These are phyloP conservation scores for Diaporthe velutina DNA, from an alignment of 2,329 filamentous ascomycete genomes.

Conservation along the genomic window DNA sequence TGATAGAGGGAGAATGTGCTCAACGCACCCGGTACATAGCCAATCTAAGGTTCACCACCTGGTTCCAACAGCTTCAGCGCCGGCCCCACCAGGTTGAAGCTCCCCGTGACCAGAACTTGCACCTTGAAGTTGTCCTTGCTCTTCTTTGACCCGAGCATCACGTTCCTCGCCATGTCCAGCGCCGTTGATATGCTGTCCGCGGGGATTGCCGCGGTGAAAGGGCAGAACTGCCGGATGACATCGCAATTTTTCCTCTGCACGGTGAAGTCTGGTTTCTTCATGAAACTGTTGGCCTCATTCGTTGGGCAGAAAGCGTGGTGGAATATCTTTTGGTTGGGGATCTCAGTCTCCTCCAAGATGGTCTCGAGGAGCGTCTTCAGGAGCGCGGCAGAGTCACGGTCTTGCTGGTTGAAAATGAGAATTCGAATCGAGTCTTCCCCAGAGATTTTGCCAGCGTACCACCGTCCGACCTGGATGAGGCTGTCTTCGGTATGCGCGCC, in stretches of 20 bases:
- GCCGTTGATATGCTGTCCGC: constrained; percentile 36
- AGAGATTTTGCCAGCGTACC: constrained; percentile 74
- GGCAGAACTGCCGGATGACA: constrained; percentile 36
- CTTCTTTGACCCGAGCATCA: constrained; percentile 31
- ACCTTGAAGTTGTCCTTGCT: constrained; percentile 41
- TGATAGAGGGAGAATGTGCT: constrained; percentile 32
- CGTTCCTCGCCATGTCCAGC: constrained; percentile 30
- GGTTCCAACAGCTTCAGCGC: constrained; percentile 63
- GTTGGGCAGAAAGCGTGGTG: constrained; percentile 36
- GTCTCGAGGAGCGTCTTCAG: constrained; percentile 73
- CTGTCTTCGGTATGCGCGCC: constrained; percentile 91
- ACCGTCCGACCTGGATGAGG: constrained; percentile 79
- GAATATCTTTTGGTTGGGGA: constrained; percentile 45
- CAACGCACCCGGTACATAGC: constrained; percentile 39
- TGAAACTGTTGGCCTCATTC: constrained; percentile 31
- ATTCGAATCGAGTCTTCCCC: constrained; percentile 53
- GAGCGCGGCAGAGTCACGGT: constrained; percentile 78
- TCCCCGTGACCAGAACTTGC: constrained; percentile 67
- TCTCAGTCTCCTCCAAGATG: constrained; percentile 56
- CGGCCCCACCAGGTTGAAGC: constrained; percentile 72
- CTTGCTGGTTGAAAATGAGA: constrained; percentile 94
- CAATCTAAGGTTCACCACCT: constrained; percentile 38
- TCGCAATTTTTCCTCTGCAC: constrained; percentile 38
- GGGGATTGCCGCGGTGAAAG: constrained; percentile 18
- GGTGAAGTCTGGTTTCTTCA: constrained; percentile 33